Percentiles rank a stretch among this genome's conserved stretches.
These are phyloP conservation scores for Aspergillus phoenicis DNA, from an alignment of 2,329 filamentous ascomycete genomes.

Conservation along the genomic window DNA sequence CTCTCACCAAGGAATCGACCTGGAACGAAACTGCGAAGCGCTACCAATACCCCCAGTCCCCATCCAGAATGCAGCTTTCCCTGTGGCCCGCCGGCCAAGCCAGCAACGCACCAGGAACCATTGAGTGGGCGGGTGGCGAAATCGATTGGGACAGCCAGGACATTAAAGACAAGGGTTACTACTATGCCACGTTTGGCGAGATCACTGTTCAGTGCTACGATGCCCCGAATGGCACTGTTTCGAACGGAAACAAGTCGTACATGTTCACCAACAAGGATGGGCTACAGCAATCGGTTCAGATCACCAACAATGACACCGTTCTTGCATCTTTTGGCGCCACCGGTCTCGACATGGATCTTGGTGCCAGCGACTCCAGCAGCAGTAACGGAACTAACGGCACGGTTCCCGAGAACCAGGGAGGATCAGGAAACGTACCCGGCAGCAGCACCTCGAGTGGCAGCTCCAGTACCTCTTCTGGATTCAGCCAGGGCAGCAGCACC, in stretches of 20 bases:
- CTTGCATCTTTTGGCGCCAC: slow-evolving; percentile 80
- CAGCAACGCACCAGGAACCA: slow-evolving; percentile 78
- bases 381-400: slow-evolving; percentile 24
- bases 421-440: slow-evolving; percentile 33
- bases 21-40: slow-evolving; percentile 82
- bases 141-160: slow-evolving; percentile 84
- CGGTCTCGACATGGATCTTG: slow-evolving; percentile 68
- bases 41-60: slow-evolving; percentile 89
- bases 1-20: slow-evolving; percentile 69
- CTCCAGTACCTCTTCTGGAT: slow-evolving; percentile 30
- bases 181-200: slow-evolving; percentile 77
- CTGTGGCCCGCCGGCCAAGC: slow-evolving; percentile 90
- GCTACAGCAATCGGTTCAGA: slow-evolving; percentile 75
- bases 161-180: slow-evolving; percentile 83
- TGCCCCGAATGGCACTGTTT: slow-evolving; percentile 70
- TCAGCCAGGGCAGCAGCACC: slow-evolving; percentile 31
- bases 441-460: slow-evolving; percentile 23
- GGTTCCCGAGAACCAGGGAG: slow-evolving; percentile 38
- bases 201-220: slow-evolving; percentile 87
- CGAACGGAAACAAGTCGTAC: slow-evolving; percentile 67
- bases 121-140: slow-evolving; percentile 86
- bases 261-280: slow-evolving; percentile 66
- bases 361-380: slow-evolving; percentile 16
- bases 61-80: slow-evolving; percentile 85
- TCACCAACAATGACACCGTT: slow-evolving; percentile 73